Evolutionary conservation across 805 yeast species (phyloP), one percentile per base, ranked within the genome.

Genomic region (Maudiozyma pseudohumilis): DNA sequence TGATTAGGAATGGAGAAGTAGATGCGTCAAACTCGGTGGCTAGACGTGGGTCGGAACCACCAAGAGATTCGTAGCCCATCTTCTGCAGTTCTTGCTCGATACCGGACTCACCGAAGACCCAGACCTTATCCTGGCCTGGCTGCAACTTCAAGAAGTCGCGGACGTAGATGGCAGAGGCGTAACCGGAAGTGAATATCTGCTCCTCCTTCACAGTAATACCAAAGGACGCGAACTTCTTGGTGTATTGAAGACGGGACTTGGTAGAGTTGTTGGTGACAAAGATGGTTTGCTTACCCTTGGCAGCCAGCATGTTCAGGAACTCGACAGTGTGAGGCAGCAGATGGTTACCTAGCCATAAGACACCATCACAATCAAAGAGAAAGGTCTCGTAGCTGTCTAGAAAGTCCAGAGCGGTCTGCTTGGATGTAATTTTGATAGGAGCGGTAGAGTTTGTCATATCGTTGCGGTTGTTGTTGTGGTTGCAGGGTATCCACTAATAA

Each of bases 201-300:
- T 75, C 77, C 45, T 66, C 66, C 3, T 51, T 48, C n/a, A 65
- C 65, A 7, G 41, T 37, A 34, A 64, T 55, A 4, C 71, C 73
- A 42, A 64, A 77, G 38, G 77, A 74, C 12, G 65, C 70, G 56
- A 92, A 86, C 62, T 92, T 92, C 46, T 66, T 60, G 22, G 82
- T 70, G 58, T 92, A 92, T 29, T 79, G 79, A 24, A 65, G 61
- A 43, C 98, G 69, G 2, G 96, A 81, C 57, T 92, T 89, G 22
- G 96, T 85, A 16, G 96, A 85, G 64, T 92, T 92, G 67, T 92
- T 92, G 32, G 98, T 88, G 21, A 92, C 98, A 63, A 92, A 92
- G 31, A 88, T 69, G 36, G 85, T 67, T 43, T 77, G 74, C 59
- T 92, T 92, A 27, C 74, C 72, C 20, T 59, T 33, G 18, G 49